phyloP scores from a whole-genome alignment of 495 filamentous ascomycete genomes.

The Podospora didyma region DNA sequence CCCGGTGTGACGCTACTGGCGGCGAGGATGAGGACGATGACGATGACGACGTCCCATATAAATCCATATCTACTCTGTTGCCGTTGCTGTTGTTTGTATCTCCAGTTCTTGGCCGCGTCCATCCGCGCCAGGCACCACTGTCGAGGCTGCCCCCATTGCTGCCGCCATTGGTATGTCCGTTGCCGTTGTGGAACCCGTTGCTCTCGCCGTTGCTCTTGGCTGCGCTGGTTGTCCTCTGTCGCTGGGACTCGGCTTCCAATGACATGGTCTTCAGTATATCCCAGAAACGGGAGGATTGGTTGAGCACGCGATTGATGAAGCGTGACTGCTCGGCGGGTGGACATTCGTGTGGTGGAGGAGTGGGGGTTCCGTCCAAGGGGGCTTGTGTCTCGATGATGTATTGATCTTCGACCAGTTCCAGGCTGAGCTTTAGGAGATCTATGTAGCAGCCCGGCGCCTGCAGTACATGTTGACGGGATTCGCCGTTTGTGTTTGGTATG shows the following conservation, averaged over 20 bases:
- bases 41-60: neutral
- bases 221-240: neutral
- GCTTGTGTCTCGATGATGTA: slow-evolving; percentile 4
- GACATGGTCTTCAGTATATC: slow-evolving; percentile 11
- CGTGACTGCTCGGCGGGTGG: slow-evolving; percentile 1
- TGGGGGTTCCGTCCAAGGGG: slow-evolving; percentile 1
- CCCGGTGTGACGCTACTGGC: neutral
- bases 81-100: neutral
- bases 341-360: slow-evolving; percentile 1
- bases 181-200: neutral
- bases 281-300: slow-evolving; percentile 6
- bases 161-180: neutral
- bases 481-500: too few relatives aligned
- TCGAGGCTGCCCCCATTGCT: neutral
- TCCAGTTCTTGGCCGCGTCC: neutral
- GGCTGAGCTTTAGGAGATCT: slow-evolving; percentile 4
- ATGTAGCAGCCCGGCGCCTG: slow-evolving; percentile 2
- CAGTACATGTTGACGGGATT: neutral
- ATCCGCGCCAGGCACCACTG: neutral
- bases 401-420: slow-evolving; percentile 8
- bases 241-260: neutral
- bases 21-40: neutral
- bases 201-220: neutral
- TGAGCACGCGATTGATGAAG: slow-evolving; percentile 8
- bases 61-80: slow-evolving; percentile 6